Conservation (phyloP, 371 early-diverging fungal species). For the Mortierella sp. region DNA sequence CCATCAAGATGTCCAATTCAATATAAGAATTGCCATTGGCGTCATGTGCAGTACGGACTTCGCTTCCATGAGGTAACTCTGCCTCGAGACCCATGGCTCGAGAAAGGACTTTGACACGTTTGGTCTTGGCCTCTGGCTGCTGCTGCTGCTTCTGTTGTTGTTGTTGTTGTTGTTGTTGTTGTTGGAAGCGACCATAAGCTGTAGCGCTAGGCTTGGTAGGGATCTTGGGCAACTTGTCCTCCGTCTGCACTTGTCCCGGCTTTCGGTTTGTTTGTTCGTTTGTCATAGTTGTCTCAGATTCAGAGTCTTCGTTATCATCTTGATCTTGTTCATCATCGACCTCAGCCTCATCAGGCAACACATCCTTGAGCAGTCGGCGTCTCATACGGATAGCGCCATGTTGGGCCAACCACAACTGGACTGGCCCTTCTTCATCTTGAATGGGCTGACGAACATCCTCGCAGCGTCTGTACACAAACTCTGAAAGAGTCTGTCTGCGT, state of each 20-base stretch:
- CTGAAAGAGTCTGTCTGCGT: constrained; percentile 26
- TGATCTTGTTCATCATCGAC: constrained; percentile 6
- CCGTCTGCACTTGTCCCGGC: constrained; percentile 4
- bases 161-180: not conserved
- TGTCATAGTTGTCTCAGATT: not conserved
- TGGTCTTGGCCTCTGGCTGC: not conserved
- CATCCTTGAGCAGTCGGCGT: constrained; percentile 20
- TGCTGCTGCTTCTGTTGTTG: not conserved
- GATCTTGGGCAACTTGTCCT: constrained; percentile 32
- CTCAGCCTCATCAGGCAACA: constrained; percentile 8
- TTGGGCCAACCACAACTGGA: constrained; percentile 38
- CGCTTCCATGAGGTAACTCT: constrained; percentile 31
- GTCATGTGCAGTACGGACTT: constrained; percentile 24
- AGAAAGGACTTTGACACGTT: constrained; percentile 16
- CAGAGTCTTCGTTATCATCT: constrained; percentile 16
- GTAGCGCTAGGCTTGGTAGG: constrained; percentile 27
- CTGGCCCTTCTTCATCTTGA: constrained; percentile 32
- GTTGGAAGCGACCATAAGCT: constrained; percentile 1
- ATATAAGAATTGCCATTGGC: constrained; percentile 18
- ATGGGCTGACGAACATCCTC: constrained; percentile 38
- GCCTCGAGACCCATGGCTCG: constrained; percentile 26
- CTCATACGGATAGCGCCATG: constrained; percentile 30
- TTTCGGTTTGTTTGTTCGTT: not conserved
- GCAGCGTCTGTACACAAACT: constrained; percentile 31
- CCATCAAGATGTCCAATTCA: constrained; percentile 32